Conservation (phyloP, 202 grass and related monocot species). For the Setaria viridis region DNA sequence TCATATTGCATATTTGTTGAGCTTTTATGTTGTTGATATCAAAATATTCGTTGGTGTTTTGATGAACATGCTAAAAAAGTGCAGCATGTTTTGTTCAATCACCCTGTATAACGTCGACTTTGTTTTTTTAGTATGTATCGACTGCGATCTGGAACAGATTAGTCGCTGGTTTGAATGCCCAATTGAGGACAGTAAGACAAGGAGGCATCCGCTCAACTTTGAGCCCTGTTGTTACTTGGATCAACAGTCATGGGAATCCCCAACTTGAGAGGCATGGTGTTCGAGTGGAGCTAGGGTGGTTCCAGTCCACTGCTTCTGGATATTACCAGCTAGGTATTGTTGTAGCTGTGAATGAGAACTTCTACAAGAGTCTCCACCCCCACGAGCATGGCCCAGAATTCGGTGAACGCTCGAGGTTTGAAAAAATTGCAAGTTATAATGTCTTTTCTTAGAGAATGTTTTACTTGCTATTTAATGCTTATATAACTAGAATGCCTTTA, state of each 20-base stretch:
- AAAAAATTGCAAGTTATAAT: conserved; percentile 23
- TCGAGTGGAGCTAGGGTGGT: conserved; percentile 89
- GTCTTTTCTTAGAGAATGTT: conserved; percentile 14
- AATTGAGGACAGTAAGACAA: conserved; percentile 80
- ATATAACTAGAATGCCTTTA: conserved; percentile 18
- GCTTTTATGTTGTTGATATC: background rate
- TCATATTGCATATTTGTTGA: conserved; percentile 14
- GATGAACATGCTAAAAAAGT: conserved; percentile 17
- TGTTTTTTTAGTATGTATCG: conserved; percentile 72
- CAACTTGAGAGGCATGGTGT: conserved; percentile 86
- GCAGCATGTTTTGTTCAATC: conserved; percentile 26
- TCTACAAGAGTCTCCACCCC: conserved; percentile 73
- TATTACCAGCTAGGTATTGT: conserved; percentile 96
- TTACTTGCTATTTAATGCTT: conserved; percentile 35
- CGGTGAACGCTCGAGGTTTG: conserved; percentile 65
- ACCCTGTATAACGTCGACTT: background rate
- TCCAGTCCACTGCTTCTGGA: conserved; percentile 91
- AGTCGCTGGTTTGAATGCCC: conserved; percentile 89
- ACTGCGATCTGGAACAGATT: conserved; percentile 96
- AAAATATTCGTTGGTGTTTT: conserved; percentile 4
- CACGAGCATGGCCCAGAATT: conserved; percentile 56
- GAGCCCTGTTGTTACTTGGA: conserved; percentile 73
- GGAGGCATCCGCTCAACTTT: conserved; percentile 64
- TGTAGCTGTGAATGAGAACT: conserved; percentile 79
- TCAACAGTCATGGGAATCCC: conserved; percentile 77